Base-by-base conservation (phyloP, 1,284 basidiomycete species). In the Austroboletus novae-zelandiae region DNA sequence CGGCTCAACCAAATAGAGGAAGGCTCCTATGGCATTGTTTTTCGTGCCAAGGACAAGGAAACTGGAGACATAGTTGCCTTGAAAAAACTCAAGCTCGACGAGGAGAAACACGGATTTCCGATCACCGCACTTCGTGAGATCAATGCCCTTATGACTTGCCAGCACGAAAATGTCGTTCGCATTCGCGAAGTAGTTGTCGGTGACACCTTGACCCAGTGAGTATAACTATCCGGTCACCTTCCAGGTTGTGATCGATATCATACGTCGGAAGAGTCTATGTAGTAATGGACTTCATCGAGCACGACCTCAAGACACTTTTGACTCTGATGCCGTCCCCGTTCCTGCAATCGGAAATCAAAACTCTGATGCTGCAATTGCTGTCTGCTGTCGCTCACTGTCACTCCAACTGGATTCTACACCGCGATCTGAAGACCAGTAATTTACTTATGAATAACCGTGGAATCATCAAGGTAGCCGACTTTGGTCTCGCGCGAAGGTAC, bases 211-310 rank as follows among this genome's bases (percentile, higher is more conserved):
- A 98, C 94, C 57, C 96, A 99, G 95, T 98, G 72, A 77, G 94
- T 70, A 55, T 55, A 58, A 39, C 18, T 17, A 15, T 40, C 31
- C 36, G 46, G 35, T 57, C 35, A 8, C 42, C 23, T 43, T 40
- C 17, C 37, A 49, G 20, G 30, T 54, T 47, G 27, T 20, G 29
- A 57, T 61, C 58, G 63, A 55, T 45, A 52, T 34, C 37, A 55
- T 51, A 47, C 42, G 57, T 59, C 58, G 56, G 54, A 76, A 95
- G 93, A 76, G 93, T 98, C 48, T 99, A 94, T 71, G 94, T 99
- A 55, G 95, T 98, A 30, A 98, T 98, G 94, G 96, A 98, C 64
- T 99, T 99, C 66, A 95, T 99, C 66, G 97, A 99, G 71, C 97
- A 99, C 70, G 96, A 99, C 69, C 85, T 99, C 65, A 99, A 99